phyloP scores from a whole-genome alignment of 2,329 filamentous ascomycete genomes.

The Botrytis fabae region DNA sequence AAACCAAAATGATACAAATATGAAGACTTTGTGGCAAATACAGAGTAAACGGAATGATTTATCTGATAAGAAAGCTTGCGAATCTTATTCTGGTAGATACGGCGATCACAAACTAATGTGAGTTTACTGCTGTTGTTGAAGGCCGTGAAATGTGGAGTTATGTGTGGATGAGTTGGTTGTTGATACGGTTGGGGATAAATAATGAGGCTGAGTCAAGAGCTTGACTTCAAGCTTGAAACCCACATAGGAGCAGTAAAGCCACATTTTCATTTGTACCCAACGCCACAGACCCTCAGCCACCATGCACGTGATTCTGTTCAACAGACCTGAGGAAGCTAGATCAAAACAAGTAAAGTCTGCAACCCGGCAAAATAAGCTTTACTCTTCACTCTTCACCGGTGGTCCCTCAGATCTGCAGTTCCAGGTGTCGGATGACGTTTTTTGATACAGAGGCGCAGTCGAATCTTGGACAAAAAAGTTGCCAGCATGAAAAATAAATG shows the following conservation, averaged over 20 bases:
- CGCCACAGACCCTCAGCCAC: conserved; percentile 12
- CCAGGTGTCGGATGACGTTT: conserved; percentile 17
- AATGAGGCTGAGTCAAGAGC: conserved; percentile 20
- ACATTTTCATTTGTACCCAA: background rate
- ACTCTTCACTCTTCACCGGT: background rate
- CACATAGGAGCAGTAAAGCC: background rate
- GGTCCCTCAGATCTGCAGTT: conserved; percentile 9
- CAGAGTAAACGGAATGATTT: conserved; percentile 6
- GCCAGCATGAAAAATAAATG: conserved; percentile 17
- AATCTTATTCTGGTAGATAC: background rate
- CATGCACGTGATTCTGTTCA: background rate
- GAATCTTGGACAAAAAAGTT: conserved; percentile 16
- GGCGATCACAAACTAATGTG: background rate
- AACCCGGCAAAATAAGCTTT: conserved; percentile 9
- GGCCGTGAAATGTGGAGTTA: conserved; percentile 4
- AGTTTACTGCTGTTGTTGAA: background rate
- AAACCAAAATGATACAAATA: conserved; percentile 23
- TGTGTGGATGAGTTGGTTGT: conserved; percentile 20
- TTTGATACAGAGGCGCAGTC: conserved; percentile 16
- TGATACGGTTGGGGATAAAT: conserved; percentile 4
- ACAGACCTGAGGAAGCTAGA: background rate
- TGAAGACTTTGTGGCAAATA: conserved; percentile 24
- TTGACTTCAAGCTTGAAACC: background rate
- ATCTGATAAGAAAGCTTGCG: background rate
- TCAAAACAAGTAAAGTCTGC: background rate